phyloP scores from a whole-genome alignment of 768 basidiomycete genomes.

The Phanerodontia chrysosporium region DNA sequence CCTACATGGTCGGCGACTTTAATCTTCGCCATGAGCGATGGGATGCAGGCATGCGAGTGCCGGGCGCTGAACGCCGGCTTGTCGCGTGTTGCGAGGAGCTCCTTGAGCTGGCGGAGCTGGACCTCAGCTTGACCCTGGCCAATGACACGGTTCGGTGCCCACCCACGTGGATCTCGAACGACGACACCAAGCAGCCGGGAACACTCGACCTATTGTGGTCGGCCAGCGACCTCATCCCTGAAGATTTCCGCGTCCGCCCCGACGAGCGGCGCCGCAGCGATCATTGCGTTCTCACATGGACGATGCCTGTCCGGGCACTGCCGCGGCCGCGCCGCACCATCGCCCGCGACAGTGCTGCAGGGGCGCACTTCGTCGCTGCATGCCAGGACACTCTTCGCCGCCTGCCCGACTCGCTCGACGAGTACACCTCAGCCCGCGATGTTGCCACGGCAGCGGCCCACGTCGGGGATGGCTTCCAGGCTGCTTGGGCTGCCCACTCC shows the following conservation, averaged over 20 bases:
- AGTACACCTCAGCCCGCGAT: not conserved
- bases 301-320: not conserved
- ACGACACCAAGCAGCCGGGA: not conserved
- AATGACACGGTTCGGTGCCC: not conserved
- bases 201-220: slow-evolving; percentile 7
- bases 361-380: not conserved
- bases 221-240: not conserved
- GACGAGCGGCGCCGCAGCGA: not conserved
- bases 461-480: not conserved
- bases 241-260: not conserved
- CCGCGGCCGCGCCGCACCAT: not conserved
- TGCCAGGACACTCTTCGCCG: not conserved
- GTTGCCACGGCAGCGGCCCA: not conserved
- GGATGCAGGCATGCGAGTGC: not conserved
- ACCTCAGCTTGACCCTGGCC: not conserved
- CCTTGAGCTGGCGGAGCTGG: not conserved
- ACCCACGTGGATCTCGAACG: slow-evolving; percentile 4
- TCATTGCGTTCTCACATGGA: not conserved
- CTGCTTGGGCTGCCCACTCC: not conserved
- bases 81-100: not conserved
- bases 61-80: not conserved
- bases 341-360: not conserved
- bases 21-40: slow-evolving; percentile 1
- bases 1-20: not conserved
- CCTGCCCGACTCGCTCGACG: not conserved